Evolutionary conservation across 345 rosid genomes (phyloP).

Genomic region (Eucalyptus polyanthemos): DNA sequence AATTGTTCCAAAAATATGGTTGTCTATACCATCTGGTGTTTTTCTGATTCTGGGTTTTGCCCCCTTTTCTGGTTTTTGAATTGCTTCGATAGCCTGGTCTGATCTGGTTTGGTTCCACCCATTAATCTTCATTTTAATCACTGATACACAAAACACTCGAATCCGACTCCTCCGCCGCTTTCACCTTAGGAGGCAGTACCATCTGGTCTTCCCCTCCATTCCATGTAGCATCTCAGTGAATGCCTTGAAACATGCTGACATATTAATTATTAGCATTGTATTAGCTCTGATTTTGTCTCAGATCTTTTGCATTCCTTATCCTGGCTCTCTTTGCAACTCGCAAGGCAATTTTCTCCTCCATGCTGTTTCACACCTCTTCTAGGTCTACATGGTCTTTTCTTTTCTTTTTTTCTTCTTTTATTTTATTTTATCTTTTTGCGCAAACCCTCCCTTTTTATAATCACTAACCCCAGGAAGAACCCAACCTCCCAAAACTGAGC

Average conservation of each 20-base stretch:
- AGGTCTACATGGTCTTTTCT: background rate
- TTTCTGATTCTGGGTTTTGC: background rate
- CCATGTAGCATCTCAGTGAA: background rate
- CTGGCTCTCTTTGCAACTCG: background rate
- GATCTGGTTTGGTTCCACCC: background rate
- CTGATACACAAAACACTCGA: background rate
- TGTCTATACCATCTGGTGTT: background rate
- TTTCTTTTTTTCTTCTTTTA: background rate
- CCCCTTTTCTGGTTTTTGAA: background rate
- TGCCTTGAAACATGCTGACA: background rate
- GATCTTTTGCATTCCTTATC: background rate
- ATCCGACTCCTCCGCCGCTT: background rate
- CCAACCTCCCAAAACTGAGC: background rate
- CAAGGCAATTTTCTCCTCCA: background rate
- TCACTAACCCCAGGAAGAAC: background rate
- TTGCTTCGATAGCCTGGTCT: background rate
- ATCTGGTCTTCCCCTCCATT: background rate
- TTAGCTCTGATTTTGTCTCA: background rate
- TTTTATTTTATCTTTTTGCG: background rate
- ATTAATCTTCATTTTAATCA: background rate
- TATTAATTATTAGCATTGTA: background rate
- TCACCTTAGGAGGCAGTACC: background rate
- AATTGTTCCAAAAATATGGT: background rate
- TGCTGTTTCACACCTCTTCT: background rate
- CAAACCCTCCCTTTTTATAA: background rate